Conservation (phyloP, 495 filamentous ascomycete genomes). For the Haplographium delicatum region DNA sequence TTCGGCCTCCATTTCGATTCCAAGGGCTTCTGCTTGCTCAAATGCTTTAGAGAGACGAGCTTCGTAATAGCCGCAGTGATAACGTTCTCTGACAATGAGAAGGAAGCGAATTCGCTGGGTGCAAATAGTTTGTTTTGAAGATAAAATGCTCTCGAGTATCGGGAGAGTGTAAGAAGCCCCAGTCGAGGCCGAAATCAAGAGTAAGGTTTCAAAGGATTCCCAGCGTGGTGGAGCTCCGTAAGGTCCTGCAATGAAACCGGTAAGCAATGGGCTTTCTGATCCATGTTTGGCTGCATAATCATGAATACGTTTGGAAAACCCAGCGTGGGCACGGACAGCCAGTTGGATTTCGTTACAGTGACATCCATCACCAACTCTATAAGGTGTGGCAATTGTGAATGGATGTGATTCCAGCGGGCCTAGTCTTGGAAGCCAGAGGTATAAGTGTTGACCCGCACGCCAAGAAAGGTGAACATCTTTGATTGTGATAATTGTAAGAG, state of each 20-base stretch:
- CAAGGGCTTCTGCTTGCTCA: constrained; percentile 41
- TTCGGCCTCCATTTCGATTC: constrained; percentile 37
- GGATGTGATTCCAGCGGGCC: constrained; percentile 71
- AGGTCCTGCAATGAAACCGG: constrained; percentile 50
- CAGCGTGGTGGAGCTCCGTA: constrained; percentile 51
- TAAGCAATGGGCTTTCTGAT: constrained; percentile 22
- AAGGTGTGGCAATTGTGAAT: constrained; percentile 64
- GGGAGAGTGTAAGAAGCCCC: constrained; percentile 53
- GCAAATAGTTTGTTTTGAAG: constrained; percentile 35
- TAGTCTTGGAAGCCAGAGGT: constrained; percentile 65
- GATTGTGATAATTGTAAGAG: constrained; percentile 65
- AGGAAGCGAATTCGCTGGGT: constrained; percentile 65
- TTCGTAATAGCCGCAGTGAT: constrained; percentile 67
- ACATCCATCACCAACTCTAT: constrained; percentile 35
- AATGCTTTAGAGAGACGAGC: constrained; percentile 52
- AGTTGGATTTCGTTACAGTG: constrained; percentile 63
- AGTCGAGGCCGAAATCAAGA: constrained; percentile 54
- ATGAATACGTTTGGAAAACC: constrained; percentile 65
- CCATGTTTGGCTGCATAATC: constrained; percentile 50
- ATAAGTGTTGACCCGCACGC: constrained; percentile 74
- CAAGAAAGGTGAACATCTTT: constrained; percentile 63
- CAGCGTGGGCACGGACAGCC: constrained; percentile 63
- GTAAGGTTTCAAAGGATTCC: constrained; percentile 53
- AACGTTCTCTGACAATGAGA: constrained; percentile 64
- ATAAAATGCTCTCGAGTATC: constrained; percentile 48